These are phyloP conservation scores for Fusarium siculi DNA, from an alignment of 2,329 filamentous ascomycete species.

Conservation along the genomic window DNA sequence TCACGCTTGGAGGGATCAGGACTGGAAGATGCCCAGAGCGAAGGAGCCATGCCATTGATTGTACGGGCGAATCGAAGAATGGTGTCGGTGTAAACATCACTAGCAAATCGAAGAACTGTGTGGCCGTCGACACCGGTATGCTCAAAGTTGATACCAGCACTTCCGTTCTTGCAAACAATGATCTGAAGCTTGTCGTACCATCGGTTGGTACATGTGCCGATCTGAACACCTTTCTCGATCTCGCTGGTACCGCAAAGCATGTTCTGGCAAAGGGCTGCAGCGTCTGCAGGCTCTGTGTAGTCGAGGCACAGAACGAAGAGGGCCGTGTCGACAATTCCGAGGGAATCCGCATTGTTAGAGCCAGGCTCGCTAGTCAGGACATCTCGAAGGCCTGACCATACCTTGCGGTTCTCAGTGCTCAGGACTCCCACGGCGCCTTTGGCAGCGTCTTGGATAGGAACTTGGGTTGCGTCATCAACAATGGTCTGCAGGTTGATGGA, in stretches of 20 bases:
- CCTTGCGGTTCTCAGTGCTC: slow-evolving; percentile 95
- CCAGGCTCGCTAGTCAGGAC: slow-evolving; percentile 85
- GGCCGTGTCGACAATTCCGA: slow-evolving; percentile 95
- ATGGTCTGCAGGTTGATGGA: slow-evolving; percentile 92
- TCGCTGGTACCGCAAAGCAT: slow-evolving; percentile 97
- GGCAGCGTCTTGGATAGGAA: slow-evolving; percentile 92
- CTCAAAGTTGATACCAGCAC: slow-evolving; percentile 98
- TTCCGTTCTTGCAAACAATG: slow-evolving; percentile 98
- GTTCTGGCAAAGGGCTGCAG: slow-evolving; percentile 91
- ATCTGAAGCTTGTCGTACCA: slow-evolving; percentile 99
- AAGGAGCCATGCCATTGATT: slow-evolving; percentile 94
- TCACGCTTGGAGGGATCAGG: slow-evolving; percentile 94
- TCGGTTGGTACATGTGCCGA: slow-evolving; percentile 96
- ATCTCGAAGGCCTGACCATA: slow-evolving; percentile 92
- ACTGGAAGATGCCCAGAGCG: slow-evolving; percentile 88
- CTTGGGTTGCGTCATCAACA: slow-evolving; percentile 88
- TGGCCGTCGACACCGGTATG: slow-evolving; percentile 98
- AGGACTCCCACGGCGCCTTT: slow-evolving; percentile 93
- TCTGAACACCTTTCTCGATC: slow-evolving; percentile 91
- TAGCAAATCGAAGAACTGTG: slow-evolving; percentile 94
- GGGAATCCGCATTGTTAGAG: slow-evolving; percentile 94
- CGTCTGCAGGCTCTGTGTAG: slow-evolving; percentile 85
- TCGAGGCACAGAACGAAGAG: slow-evolving; percentile 93
- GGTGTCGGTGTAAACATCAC: slow-evolving; percentile 96
- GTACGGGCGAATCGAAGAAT: slow-evolving; percentile 94